Percentiles rank a stretch among this genome's conserved stretches.
phyloP scores from a whole-genome alignment of 257 asterid species.

The Capsicum baccatum region DNA sequence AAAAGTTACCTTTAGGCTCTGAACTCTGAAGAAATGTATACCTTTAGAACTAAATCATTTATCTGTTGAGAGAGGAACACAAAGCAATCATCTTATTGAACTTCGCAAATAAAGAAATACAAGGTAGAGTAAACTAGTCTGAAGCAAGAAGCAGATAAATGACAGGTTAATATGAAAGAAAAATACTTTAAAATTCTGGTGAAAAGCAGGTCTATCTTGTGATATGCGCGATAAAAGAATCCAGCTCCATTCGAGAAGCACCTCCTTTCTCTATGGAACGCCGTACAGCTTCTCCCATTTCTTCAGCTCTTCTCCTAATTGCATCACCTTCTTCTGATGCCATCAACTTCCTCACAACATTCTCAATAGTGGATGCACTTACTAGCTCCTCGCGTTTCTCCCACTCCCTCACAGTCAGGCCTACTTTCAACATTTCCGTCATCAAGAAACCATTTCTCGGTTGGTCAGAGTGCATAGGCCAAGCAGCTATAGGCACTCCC shows the following conservation, averaged over 20 bases:
- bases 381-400: neutral
- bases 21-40: no score
- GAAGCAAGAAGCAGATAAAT: no score
- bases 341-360: neutral
- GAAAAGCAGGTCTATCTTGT: neutral
- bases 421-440: neutral
- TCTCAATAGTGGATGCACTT: neutral
- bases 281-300: neutral
- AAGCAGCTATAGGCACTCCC: slow-evolving; percentile 14
- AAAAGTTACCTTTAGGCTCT: no score
- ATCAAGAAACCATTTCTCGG: neutral
- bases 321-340: neutral
- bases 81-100: no score
- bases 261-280: neutral
- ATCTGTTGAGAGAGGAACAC: no score
- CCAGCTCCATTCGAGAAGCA: neutral
- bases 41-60: no score
- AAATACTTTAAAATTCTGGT: slow-evolving; percentile 19
- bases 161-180: no score
- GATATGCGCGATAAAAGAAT: neutral
- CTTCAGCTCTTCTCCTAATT: neutral
- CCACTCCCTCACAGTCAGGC: neutral
- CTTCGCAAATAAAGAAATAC: no score
- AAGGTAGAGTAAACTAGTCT: no score
- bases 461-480: slow-evolving; percentile 9